Evolutionary conservation across 768 basidiomycete genomes (phyloP), one percentile per base, ranked within the genome.

Genomic region (Coprinellus aureogranulatus): DNA sequence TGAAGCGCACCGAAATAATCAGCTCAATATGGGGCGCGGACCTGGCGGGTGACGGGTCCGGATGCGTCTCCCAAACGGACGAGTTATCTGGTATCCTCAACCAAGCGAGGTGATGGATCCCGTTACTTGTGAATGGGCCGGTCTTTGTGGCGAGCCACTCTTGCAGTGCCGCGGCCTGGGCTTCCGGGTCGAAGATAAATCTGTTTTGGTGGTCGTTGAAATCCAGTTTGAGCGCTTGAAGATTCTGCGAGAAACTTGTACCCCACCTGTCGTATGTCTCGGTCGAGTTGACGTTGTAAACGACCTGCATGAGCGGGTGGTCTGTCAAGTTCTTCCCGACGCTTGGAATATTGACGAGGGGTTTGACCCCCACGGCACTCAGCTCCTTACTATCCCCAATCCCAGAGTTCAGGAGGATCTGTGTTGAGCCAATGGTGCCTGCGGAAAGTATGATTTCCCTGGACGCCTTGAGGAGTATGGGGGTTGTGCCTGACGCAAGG

Each of bases 371-470:
- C 20, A 72, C 22, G 4, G 44, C 44, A 10, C 27, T 49, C 1
- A 76, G 66, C 12, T 65, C 63, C 27, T 41, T 30, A 12, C 51
- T 54, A 37, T 66, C 62, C 14, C 77, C 76, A 22, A 78, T 73
- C 30, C 75, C 75, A 12, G 72, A 75, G 26, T 71, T 67, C 47
- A 72, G 60, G 6, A 77, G 64, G 28, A 77, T 67, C 2, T 72
- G 70, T 0, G 76, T 72, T 2, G 76, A 75, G 9, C 70, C 72
- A 41, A 77, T 62, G 2, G 71, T 47, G 1, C 77, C 77, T 14
- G 72, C 73, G 0, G 70, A 67, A 4, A 88, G 61, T 18, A 88
- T 75, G 54, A 88, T 72, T 61, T 88, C 86, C 59, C 81, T 82
- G 55, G 62, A 66, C 0, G 84, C 85, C 1, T 60, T 68, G 1